Base-by-base conservation (phyloP, 345 rosid species). In the Kernera saxatilis region DNA sequence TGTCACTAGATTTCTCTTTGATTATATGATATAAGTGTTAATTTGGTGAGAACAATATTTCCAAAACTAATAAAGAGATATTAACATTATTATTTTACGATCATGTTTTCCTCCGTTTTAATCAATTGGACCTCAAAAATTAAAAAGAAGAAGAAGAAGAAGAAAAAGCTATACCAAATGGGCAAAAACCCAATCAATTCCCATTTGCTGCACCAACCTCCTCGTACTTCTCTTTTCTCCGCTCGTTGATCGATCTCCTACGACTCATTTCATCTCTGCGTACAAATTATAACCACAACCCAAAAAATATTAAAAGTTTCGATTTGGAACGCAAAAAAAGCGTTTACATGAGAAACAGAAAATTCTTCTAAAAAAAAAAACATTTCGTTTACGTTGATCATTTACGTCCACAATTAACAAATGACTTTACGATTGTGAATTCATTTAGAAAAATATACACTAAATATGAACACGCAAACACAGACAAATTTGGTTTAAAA, bases 201-300 rank as follows among this genome's bases (percentile, higher is more conserved):
- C 77, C 80, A 58, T 77, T 77, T 54, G 54, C 25, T 39, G 62
- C 35, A 76, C 61, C 49, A 71, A 77, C 57, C 41, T 77, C 80
- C 10, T 61, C 57, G 37, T 58, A 39, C 49, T 44, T 58, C 19
- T 69, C 76, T 64, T 77, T 71, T 64, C 76, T 70, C 29, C 70
- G 52, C 14, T 76, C 79, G 23, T 26, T 51, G 71, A 50, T 76
- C 64, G 39, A 64, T 77, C 68, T 71, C 56, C 72, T 64, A 45
- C 76, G 79, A 49, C 62, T 71, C 76, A 76, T 55, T 57, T 76
- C 79, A 54, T 76, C 79, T 64, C 79, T 76, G 71, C 30, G 25
- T 32, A 6, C 2, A 9, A 5, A 8, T 29, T 29, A 29, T 6
- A 26, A 4, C 4, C 2, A 36, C 8, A 25, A 14, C 32, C 26